Percentiles rank a stretch among this genome's conserved stretches.
phyloP scores from a whole-genome alignment of 2,329 filamentous ascomycete genomes.

The Xylariaceae sp. region DNA sequence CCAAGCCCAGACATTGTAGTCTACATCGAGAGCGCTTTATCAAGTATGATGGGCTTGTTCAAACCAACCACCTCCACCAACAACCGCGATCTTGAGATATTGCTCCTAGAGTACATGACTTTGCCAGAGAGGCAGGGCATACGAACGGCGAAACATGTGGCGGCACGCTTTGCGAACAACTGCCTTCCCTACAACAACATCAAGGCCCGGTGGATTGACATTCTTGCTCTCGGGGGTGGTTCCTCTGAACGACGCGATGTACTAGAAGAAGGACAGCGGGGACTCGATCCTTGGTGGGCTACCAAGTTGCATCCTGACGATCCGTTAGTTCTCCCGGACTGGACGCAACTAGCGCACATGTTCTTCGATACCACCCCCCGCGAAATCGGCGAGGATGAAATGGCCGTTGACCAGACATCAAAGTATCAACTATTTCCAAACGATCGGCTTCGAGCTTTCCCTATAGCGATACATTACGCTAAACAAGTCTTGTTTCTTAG shows the following conservation, averaged over 20 bases:
- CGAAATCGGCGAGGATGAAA: constrained; percentile 32
- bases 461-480: constrained; percentile 71
- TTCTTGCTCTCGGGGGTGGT: constrained; percentile 74
- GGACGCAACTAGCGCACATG: constrained; percentile 51
- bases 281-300: constrained; percentile 69
- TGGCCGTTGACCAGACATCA: constrained; percentile 45
- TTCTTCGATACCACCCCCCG: constrained; percentile 47
- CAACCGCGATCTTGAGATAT: constrained; percentile 45
- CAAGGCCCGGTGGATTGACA: constrained; percentile 82
- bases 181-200: constrained; percentile 81
- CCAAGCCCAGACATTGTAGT: constrained; percentile 74
- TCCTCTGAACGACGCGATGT: constrained; percentile 77
- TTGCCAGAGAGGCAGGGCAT: constrained; percentile 54
- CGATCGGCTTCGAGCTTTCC: constrained; percentile 58
- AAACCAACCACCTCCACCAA: constrained; percentile 34
- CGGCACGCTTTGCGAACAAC: constrained; percentile 86
- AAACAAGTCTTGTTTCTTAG: constrained; percentile 55
- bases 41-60: constrained; percentile 64
- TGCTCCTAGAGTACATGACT: constrained; percentile 72
- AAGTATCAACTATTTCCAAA: constrained; percentile 45
- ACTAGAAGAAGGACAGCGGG: constrained; percentile 85
- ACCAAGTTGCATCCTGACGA: constrained; percentile 39
- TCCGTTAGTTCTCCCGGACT: constrained; percentile 49
- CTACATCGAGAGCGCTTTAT: constrained; percentile 87
- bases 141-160: constrained; percentile 79